Evolutionary conservation across 2,329 filamentous ascomycete species (phyloP).

Genomic region (Arachnomyces sp.): DNA sequence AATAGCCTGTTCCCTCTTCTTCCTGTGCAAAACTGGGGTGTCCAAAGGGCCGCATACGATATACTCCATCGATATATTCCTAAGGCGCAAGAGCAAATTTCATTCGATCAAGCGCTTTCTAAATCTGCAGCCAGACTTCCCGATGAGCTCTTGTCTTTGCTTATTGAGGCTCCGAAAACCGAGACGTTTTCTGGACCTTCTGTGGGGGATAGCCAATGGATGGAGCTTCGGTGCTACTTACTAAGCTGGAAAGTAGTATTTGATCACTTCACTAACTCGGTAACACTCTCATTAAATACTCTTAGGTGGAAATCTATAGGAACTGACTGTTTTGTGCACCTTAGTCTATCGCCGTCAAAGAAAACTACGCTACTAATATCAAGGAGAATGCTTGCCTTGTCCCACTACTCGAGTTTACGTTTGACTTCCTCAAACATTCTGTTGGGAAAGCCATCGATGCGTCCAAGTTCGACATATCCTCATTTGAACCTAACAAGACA

Average conservation of each 20-base stretch:
- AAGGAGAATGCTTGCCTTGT: conserved; percentile 64
- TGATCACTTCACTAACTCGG: conserved; percentile 68
- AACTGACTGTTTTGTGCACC: conserved; percentile 1
- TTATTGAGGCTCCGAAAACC: conserved; percentile 69
- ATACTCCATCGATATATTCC: conserved; percentile 77
- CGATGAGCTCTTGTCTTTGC: conserved; percentile 73
- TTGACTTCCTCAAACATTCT: conserved; percentile 76
- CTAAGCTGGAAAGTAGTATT: conserved; percentile 86
- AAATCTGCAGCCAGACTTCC: conserved; percentile 60
- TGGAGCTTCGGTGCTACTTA: conserved; percentile 68
- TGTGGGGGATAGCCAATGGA: conserved; percentile 59
- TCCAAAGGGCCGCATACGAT: conserved; percentile 74
- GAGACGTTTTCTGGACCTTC: conserved; percentile 59
- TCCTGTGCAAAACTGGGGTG: conserved; percentile 62
- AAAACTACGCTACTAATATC: conserved; percentile 70
- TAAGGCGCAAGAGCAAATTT: conserved; percentile 68
- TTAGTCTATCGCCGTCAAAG: conserved; percentile 69
- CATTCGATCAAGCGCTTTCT: conserved; percentile 60
- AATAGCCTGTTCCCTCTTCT: conserved; percentile 68
- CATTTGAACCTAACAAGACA: conserved; percentile 53
- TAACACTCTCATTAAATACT: conserved; percentile 18
- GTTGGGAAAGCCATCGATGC: conserved; percentile 63
- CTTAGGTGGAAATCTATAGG: not conserved
- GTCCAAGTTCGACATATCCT: conserved; percentile 62
- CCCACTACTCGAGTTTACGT: conserved; percentile 68